Percentiles rank a stretch among this genome's conserved stretches.
Conservation (phyloP, 805 yeast genomes). For the Wickerhamiella bombiphila region DNA sequence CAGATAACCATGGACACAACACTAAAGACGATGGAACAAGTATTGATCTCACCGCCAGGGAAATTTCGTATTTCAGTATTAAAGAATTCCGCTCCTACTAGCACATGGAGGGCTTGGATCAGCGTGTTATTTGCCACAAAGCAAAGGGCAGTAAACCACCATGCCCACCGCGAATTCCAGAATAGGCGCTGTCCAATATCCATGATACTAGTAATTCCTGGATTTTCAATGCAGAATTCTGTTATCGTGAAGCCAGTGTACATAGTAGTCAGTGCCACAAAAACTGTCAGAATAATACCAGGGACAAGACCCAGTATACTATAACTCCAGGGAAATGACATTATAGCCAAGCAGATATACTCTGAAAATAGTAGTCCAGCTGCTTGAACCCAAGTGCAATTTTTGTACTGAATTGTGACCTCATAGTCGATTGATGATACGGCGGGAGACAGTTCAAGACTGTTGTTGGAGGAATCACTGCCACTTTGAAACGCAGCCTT, state of each 20-base stretch:
- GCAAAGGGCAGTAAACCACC: slow-evolving; percentile 43
- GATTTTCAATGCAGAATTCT: slow-evolving; percentile 40
- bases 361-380: slow-evolving; percentile 46
- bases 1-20: slow-evolving; percentile 37
- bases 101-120: slow-evolving; percentile 44
- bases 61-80: slow-evolving; percentile 36
- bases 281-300: slow-evolving; percentile 39
- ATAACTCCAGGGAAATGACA: slow-evolving; percentile 56
- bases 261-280: slow-evolving; percentile 35
- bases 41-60: slow-evolving; percentile 17
- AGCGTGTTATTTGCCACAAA: slow-evolving; percentile 43
- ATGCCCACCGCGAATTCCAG: slow-evolving; percentile 36
- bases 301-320: slow-evolving; percentile 46
- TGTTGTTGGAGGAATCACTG: too few relatives aligned
- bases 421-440: background rate
- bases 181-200: slow-evolving; percentile 46
- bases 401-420: slow-evolving; percentile 30
- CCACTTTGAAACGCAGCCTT: too few relatives aligned
- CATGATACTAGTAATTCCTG: slow-evolving; percentile 37
- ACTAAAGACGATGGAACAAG: slow-evolving; percentile 39
- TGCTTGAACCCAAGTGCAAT: slow-evolving; percentile 44
- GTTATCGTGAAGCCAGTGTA: slow-evolving; percentile 42
- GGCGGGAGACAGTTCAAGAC: too few relatives aligned
- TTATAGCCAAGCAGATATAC: slow-evolving; percentile 45
- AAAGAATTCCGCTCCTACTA: slow-evolving; percentile 45